A percentile compares a stretch with the other conserved stretches of the same genome.
Conservation (phyloP, 768 basidiomycete species). For the Suillus cothurnatus region DNA sequence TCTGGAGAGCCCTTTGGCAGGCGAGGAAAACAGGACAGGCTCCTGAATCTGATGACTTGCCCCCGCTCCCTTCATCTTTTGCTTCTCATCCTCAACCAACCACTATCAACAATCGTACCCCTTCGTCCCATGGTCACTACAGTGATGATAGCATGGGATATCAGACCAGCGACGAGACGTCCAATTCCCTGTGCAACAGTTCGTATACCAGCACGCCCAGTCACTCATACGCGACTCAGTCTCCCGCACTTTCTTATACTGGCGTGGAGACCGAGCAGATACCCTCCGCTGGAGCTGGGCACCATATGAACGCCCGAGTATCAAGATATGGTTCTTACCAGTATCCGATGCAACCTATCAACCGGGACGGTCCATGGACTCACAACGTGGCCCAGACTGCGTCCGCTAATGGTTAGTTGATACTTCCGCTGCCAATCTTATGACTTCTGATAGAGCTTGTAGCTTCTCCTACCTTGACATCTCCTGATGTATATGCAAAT, state of each 20-base stretch:
- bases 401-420: constrained; percentile 33
- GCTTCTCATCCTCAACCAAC: constrained; percentile 35
- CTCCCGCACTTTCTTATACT: constrained; percentile 46
- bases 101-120: constrained; percentile 38
- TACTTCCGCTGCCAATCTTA: constrained; percentile 29
- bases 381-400: constrained; percentile 33
- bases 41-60: constrained; percentile 54
- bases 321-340: constrained; percentile 56
- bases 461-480: constrained; percentile 58
- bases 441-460: constrained; percentile 40
- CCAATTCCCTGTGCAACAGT: constrained; percentile 43
- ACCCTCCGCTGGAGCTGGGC: constrained; percentile 23
- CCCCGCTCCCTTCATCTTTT: constrained; percentile 49
- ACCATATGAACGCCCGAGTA: constrained; percentile 42
- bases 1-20: constrained; percentile 72
- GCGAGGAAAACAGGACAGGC: constrained; percentile 58
- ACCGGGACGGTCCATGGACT: constrained; percentile 31
- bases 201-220: constrained; percentile 44
- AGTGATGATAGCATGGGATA: constrained; percentile 50
- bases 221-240: constrained; percentile 46
- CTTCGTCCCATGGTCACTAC: constrained; percentile 39
- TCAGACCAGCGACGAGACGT: constrained; percentile 48
- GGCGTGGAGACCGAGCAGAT: constrained; percentile 36
- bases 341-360: constrained; percentile 40
- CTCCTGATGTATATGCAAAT: constrained; percentile 48